Conservation (phyloP, 805 yeast genomes). For the Pichia sporocuriosa region DNA sequence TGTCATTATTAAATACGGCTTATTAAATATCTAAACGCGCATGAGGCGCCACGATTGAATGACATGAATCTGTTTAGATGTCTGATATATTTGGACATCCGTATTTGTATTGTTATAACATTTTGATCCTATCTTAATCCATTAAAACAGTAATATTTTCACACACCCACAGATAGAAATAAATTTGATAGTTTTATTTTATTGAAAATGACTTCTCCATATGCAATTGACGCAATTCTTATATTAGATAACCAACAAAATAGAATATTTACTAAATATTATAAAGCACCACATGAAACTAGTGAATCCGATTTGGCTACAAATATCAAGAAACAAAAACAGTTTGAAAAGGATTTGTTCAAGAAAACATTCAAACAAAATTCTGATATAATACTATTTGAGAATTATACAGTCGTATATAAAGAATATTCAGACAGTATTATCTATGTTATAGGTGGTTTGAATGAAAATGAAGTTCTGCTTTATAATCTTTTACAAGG, state of each 20-base stretch:
- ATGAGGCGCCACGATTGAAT: too few relatives aligned
- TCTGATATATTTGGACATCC: too few relatives aligned
- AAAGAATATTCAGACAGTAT: constrained; percentile 75
- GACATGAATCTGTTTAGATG: too few relatives aligned
- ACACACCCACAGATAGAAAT: too few relatives aligned
- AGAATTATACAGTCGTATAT: constrained; percentile 75
- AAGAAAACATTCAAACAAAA: constrained; percentile 73
- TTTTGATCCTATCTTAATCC: too few relatives aligned
- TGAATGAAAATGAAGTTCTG: constrained; percentile 81
- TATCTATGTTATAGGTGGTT: constrained; percentile 61
- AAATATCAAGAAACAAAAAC: constrained; percentile 51
- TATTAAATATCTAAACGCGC: too few relatives aligned
- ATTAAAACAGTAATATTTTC: too few relatives aligned
- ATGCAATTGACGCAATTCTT: constrained; percentile 74
- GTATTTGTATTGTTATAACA: too few relatives aligned
- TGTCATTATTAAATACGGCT: too few relatives aligned
- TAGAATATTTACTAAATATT: constrained; percentile 81
- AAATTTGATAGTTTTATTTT: too few relatives aligned
- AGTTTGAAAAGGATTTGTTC: constrained; percentile 69
- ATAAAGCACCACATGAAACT: constrained; percentile 51
- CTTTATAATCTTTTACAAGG: constrained; percentile 71
- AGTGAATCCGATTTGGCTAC: constrained; percentile 28
- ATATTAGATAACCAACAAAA: constrained; percentile 77
- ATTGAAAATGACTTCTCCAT: constrained; percentile 56
- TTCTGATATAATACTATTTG: constrained; percentile 74